Percentiles rank a stretch among this genome's conserved stretches.
phyloP scores from a whole-genome alignment of 2,329 filamentous ascomycete species.

The Calonectria pseudoreteaudii region DNA sequence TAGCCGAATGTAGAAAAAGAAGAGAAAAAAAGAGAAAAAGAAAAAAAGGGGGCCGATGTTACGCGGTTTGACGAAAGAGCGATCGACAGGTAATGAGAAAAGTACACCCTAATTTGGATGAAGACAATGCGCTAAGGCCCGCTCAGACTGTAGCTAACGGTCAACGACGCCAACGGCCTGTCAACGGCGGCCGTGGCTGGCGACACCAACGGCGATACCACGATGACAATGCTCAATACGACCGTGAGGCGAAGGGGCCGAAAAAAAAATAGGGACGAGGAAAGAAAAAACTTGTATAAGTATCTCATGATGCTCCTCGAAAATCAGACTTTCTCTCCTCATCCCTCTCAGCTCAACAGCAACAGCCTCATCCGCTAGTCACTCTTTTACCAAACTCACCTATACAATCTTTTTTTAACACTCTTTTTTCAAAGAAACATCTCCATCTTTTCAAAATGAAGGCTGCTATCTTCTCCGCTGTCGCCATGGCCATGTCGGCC shows the following conservation, averaged over 20 bases:
- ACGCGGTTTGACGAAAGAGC: not conserved
- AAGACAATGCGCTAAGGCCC: not conserved
- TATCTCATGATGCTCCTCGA: not conserved
- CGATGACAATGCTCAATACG: not conserved
- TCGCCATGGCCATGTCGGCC: not conserved
- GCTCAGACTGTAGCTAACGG: not conserved
- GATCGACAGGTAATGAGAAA: not conserved
- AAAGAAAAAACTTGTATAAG: not conserved
- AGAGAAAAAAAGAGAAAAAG: not conserved
- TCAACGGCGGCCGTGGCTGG: not conserved
- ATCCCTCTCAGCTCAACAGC: slow-evolving; percentile 4
- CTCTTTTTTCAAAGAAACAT: not conserved
- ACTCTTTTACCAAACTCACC: not conserved
- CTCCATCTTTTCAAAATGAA: not conserved
- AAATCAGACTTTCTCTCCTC: not conserved
- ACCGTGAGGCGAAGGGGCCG: not conserved
- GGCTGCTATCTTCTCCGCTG: not conserved
- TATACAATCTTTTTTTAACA: not conserved
- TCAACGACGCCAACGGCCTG: not conserved
- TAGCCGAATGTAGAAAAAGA: not conserved
- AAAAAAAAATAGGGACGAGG: no score
- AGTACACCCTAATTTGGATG: not conserved
- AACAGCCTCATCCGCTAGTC: not conserved
- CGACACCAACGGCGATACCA: not conserved
- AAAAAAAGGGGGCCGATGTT: not conserved